phyloP scores from a whole-genome alignment of 2,329 filamentous ascomycete species.

The Talaromyces sp. region DNA sequence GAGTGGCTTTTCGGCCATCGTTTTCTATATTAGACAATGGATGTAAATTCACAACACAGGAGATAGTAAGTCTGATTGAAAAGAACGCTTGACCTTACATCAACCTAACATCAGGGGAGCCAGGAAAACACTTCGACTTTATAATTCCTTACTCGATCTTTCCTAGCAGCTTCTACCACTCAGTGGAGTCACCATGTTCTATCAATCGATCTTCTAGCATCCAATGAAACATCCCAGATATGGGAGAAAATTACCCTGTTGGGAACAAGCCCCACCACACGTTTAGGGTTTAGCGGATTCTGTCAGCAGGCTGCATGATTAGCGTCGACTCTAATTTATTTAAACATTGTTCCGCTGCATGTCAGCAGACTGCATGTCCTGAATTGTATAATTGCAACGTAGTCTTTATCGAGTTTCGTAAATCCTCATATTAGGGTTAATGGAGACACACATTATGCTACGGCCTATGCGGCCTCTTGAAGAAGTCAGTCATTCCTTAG shows the following conservation, averaged over 20 bases:
- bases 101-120: not conserved
- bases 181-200: not conserved
- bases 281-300: not conserved
- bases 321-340: not conserved
- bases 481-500: not conserved
- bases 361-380: conserved; percentile 12
- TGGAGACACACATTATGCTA: not conserved
- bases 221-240: not conserved
- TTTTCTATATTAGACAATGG: no score
- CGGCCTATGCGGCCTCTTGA: conserved; percentile 7
- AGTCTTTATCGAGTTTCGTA: not conserved
- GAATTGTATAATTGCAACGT: not conserved
- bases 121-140: not conserved
- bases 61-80: not conserved
- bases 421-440: not conserved
- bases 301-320: conserved; percentile 16
- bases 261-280: not conserved
- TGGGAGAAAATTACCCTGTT: not conserved
- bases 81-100: not conserved
- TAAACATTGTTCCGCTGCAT: not conserved
- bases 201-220: not conserved
- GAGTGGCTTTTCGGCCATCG: conserved; percentile 3
- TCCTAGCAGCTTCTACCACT: not conserved
- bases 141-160: not conserved
- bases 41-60: not conserved